Evolutionary conservation across 1,139 yeast genomes (phyloP), one percentile per base, ranked within the genome.

Genomic region (Geotrichum bryndzae): DNA sequence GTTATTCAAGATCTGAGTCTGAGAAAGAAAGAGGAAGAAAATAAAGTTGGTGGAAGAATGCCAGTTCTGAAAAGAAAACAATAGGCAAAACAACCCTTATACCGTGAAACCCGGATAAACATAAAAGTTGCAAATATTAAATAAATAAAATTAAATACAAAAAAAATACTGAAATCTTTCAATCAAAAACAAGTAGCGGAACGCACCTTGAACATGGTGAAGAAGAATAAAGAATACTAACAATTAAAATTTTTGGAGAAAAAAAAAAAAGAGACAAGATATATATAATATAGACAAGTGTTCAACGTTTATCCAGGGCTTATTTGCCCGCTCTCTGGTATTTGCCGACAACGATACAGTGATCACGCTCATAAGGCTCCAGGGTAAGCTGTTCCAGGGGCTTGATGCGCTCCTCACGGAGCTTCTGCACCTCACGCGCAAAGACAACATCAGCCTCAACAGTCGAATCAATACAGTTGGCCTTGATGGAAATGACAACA

Each of bases 281-380:
- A n/a, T n/a, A 41, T 41, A 41, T 15, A 41, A 41, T 41, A 41
- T 41, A 41, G 48, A 41, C 48, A 41, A n/a, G 48, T 41, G 18
- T 41, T 41, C 48, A 41, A 41, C 48, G 48, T 41, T 41, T 41
- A 41, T 41, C 48, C 48, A 41, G 18, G 22, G 18, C 48, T 41
- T 84, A 83, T 73, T 84, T 79, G 58, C 96, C 96, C 73, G 95
- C 86, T 86, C 99, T 89, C 84, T 88, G 82, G 83, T 94, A 94
- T 79, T 88, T 86, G 76, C 98, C 98, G 74, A 94, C 92, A 72
- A 94, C 98, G 74, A 94, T 88, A 88, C 98, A 92, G 82, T 94
- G 99, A 77, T 94, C 99, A 84, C 99, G 90, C 85, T 94, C 98
- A 80, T 92, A 92, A 79, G 98, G 98, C 83, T 94, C 98, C 48